Conservation (phyloP, 1,284 basidiomycete species). For the Trichosporon coremiiforme region DNA sequence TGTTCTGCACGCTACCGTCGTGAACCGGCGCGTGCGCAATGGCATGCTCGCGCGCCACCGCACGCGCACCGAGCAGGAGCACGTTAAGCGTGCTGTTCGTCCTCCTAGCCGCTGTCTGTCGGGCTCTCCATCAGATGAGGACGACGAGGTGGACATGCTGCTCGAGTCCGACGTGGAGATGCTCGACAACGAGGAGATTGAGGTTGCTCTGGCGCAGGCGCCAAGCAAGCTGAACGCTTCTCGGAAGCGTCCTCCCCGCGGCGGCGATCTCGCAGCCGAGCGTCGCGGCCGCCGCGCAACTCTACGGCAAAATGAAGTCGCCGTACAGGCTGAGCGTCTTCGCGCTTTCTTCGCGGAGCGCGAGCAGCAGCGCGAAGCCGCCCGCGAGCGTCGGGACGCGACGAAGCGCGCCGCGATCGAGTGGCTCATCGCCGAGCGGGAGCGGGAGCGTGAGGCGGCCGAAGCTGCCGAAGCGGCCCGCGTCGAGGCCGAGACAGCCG, state of each 20-base stretch:
- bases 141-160: slow-evolving; percentile 20
- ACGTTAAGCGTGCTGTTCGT: background rate
- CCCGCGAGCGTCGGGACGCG: background rate
- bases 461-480: slow-evolving; percentile 22
- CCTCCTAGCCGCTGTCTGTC: background rate
- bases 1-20: background rate
- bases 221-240: background rate
- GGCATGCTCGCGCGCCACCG: slow-evolving; percentile 16
- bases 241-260: background rate
- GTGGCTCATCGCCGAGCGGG: background rate
- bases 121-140: background rate
- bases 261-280: background rate
- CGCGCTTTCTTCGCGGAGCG: background rate
- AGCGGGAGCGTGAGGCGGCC: slow-evolving; percentile 9
- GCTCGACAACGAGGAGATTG: slow-evolving; percentile 22
- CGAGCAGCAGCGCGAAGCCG: background rate
- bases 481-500: slow-evolving; percentile 2
- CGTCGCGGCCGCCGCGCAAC: background rate
- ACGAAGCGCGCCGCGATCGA: slow-evolving; percentile 5
- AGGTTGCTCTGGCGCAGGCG: slow-evolving; percentile 8
- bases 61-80: background rate
- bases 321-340: background rate
- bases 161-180: slow-evolving; percentile 23
- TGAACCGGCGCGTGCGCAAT: background rate
- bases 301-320: background rate